Evolutionary conservation across 1,139 yeast genomes (phyloP), one percentile per base, ranked within the genome.

Genomic region (Suhomyces anneliseae): DNA sequence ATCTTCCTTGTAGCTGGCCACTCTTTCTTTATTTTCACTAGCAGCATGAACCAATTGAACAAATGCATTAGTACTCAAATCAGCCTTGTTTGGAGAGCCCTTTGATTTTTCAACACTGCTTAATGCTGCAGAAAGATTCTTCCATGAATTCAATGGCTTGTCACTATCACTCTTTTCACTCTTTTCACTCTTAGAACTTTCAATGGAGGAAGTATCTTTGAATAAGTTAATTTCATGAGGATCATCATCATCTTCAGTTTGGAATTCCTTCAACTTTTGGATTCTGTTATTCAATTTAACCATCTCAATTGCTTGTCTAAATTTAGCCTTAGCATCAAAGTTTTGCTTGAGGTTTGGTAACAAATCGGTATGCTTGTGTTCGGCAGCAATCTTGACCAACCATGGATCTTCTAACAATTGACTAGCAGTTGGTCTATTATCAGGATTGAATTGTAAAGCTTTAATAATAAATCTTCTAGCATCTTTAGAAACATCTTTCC

Each of bases 231-330:
- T 74, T 55, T 78, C 85, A 44, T 57, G 57, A 24, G 80, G 79
- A 54, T 79, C 85, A 52, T 79, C 84, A 57, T 78, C 84, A 44
- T 74, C 82, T 3, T 74, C 82, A 41, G 77, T 68, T 70, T 60
- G 82, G 50, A 75, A 57, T 46, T 66, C 70, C 64, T 84, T 83
- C 62, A 90, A 77, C 50, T 84, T 82, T 59, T 79, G 74, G 63
- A 90, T 83, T 61, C 87, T 77, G 66, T 89, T 88, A 58, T 85
- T 81, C 65, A 90, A 78, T 57, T 82, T 82, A 45, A 90, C 90
- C 59, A 88, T 76, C 62, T 87, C 95, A 55, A 90, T 86, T 34
- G 95, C 98, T 60, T 87, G 90, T 62, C 84, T 82, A 70, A 93
- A 85, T 66, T 87, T 90, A 63, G 81, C 79, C 62, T 87, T 88